Conservation (phyloP, 768 basidiomycete species). For the button mushroom (Agaricus bisporus) region DNA sequence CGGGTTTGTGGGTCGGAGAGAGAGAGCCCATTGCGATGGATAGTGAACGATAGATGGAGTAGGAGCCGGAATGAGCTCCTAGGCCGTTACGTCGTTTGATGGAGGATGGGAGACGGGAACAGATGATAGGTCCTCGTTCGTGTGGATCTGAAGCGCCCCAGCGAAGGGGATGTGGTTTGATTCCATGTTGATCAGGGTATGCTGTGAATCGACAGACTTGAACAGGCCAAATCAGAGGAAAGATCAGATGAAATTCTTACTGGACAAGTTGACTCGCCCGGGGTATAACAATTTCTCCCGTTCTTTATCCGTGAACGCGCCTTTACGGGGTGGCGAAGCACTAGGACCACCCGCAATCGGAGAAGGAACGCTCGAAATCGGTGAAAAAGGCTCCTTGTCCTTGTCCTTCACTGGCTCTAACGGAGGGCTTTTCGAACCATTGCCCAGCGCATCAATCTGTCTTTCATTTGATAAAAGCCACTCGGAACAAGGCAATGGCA, state of each 20-base stretch:
- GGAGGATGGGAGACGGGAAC: constrained; percentile 74
- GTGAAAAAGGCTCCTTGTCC: not conserved
- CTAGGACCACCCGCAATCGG: constrained; percentile 14
- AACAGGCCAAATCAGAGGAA: constrained; percentile 1
- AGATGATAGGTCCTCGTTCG: constrained; percentile 81
- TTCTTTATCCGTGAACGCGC: constrained; percentile 44
- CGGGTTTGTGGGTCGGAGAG: constrained; percentile 72
- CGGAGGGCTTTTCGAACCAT: constrained; percentile 16
- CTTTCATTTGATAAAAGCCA: not conserved
- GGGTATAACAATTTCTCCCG: constrained; percentile 77
- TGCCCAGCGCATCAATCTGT: constrained; percentile 48
- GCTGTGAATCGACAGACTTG: constrained; percentile 22
- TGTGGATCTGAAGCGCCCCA: constrained; percentile 73
- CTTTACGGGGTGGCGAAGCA: constrained; percentile 8
- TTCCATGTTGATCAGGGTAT: constrained; percentile 92
- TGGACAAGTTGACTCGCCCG: constrained; percentile 76
- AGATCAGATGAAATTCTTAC: constrained; percentile 37
- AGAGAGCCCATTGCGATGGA: constrained; percentile 88
- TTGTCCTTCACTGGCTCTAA: constrained; percentile 21
- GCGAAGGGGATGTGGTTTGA: constrained; percentile 66
- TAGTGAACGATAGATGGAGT: constrained; percentile 91
- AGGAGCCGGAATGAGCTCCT: constrained; percentile 90
- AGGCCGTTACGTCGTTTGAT: constrained; percentile 92
- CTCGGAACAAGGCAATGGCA: not conserved
- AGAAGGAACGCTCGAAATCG: constrained; percentile 13